These are phyloP conservation scores for Rhynchosporium graminicola DNA, from an alignment of 2,329 filamentous ascomycete species.

Conservation along the genomic window DNA sequence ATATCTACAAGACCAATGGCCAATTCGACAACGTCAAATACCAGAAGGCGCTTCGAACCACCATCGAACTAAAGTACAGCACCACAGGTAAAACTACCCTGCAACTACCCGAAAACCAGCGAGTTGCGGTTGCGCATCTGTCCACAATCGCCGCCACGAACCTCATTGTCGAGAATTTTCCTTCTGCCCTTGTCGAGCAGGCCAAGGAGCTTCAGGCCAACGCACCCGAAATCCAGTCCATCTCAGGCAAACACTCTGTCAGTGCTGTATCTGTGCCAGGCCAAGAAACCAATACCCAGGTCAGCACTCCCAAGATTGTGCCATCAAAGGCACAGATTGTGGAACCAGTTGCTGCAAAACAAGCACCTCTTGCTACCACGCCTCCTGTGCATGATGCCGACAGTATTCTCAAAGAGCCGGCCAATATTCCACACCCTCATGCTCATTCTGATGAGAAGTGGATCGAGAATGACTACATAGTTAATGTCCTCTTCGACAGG, in stretches of 20 bases:
- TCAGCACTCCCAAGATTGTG: constrained; percentile 4
- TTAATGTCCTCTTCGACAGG: constrained; percentile 26
- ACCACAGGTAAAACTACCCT: constrained; percentile 21
- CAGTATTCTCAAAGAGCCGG: not conserved
- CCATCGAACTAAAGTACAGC: constrained; percentile 23
- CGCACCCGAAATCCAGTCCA: not conserved
- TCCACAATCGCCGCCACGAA: constrained; percentile 9
- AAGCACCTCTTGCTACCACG: constrained; percentile 6
- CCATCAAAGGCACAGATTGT: not conserved
- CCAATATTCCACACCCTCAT: not conserved
- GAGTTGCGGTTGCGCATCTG: constrained; percentile 17
- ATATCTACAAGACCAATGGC: constrained; percentile 20
- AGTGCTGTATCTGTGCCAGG: not conserved
- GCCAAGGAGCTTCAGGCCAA: constrained; percentile 14
- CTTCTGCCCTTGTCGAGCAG: constrained; percentile 17
- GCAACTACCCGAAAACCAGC: constrained; percentile 17
- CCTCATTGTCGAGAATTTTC: constrained; percentile 22
- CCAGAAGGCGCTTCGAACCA: constrained; percentile 19
- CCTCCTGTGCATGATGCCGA: not conserved
- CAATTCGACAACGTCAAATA: constrained; percentile 20
- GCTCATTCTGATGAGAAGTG: constrained; percentile 18
- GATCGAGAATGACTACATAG: constrained; percentile 22
- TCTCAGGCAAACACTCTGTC: not conserved
- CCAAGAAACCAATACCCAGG: not conserved
- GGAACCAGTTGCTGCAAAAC: not conserved